These are phyloP conservation scores for Dendrothele bispora DNA, from an alignment of 768 basidiomycete genomes.

Conservation along the genomic window DNA sequence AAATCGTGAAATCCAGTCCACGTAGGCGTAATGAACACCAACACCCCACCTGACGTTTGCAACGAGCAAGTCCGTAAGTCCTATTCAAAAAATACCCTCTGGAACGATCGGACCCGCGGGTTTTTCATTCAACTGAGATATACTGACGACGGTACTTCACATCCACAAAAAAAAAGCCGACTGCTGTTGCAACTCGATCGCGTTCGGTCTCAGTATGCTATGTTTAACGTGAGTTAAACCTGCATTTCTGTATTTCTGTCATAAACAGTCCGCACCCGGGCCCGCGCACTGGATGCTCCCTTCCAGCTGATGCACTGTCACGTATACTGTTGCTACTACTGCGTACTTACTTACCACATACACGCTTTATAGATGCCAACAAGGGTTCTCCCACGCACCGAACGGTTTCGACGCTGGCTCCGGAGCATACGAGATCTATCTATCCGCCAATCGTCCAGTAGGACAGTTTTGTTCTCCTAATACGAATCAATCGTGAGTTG, in stretches of 20 bases:
- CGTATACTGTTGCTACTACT: conserved; percentile 14
- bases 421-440: conserved; percentile 1
- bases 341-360: no score
- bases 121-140: no score
- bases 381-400: no score
- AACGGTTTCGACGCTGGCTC: no score
- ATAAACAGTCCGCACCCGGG: no score
- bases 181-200: conserved; percentile 26
- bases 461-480: conserved; percentile 16
- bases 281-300: conserved; percentile 15
- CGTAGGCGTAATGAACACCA: conserved; percentile 18
- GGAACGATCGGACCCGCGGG: no score
- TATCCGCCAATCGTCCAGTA: conserved; percentile 4
- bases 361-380: no score
- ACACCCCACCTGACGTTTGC: conserved; percentile 22
- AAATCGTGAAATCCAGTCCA: conserved; percentile 9
- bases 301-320: conserved; percentile 18
- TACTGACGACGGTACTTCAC: background rate
- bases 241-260: background rate
- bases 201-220: conserved; percentile 24
- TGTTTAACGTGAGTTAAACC: conserved; percentile 21
- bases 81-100: background rate
- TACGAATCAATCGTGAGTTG: conserved; percentile 17
- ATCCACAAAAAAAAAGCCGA: no score
- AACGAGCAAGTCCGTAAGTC: conserved; percentile 19